Percentiles rank a stretch among this genome's conserved stretches.
Evolutionary conservation across 23 red algal species (phyloP).

Genomic region (Agarophyton chilense): DNA sequence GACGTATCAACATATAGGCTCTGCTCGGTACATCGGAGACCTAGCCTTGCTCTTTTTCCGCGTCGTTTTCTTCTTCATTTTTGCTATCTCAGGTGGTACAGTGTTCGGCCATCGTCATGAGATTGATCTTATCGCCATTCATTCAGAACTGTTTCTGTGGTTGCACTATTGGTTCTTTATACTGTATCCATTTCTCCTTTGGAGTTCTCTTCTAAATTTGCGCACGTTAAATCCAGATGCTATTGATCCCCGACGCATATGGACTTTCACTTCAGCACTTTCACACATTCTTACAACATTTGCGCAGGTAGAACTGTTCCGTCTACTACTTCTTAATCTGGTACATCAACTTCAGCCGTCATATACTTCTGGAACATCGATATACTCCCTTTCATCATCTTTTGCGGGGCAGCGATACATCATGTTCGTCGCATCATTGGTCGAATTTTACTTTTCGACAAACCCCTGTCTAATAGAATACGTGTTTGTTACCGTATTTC

Average conservation of each 20-base stretch:
- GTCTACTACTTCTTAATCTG: slow-evolving; percentile 4
- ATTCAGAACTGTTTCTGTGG: slow-evolving; percentile 40
- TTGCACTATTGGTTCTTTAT: slow-evolving; percentile 21
- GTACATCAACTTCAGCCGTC: slow-evolving; percentile 9
- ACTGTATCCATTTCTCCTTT: slow-evolving; percentile 20
- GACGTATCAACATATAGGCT: slow-evolving; percentile 17
- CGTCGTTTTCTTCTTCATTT: neutral
- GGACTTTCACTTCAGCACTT: slow-evolving; percentile 1
- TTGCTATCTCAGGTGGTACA: slow-evolving; percentile 29
- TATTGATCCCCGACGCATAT: neutral
- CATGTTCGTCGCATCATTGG: neutral
- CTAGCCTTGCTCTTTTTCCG: neutral
- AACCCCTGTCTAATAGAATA: neutral
- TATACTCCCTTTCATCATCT: neutral
- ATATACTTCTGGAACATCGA: neutral
- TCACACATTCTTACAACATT: slow-evolving; percentile 20
- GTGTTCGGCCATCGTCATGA: neutral
- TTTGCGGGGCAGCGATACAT: slow-evolving; percentile 7
- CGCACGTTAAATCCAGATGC: neutral
- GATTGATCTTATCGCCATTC: neutral
- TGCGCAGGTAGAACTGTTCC: slow-evolving; percentile 25
- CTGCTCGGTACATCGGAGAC: neutral
- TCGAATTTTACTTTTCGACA: slow-evolving; percentile 8
- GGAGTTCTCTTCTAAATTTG: slow-evolving; percentile 11
- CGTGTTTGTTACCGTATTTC: neutral